phyloP scores from a whole-genome alignment of 108 stramenopile species.

The Pseudonitzschia delicatissima region DNA sequence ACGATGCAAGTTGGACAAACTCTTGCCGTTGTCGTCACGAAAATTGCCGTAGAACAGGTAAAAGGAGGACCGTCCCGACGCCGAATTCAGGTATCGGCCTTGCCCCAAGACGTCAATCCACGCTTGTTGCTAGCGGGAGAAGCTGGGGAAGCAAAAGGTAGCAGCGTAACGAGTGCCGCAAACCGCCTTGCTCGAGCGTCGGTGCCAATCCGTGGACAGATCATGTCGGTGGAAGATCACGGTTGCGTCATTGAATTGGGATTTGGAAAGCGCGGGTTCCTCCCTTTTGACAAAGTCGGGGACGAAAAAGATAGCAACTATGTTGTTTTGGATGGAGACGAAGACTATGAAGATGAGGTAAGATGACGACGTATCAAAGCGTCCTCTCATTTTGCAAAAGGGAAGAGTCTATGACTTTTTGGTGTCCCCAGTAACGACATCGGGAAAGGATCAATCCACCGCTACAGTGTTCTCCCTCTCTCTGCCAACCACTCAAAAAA shows the following conservation, averaged over 20 bases:
- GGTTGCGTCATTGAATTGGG: conserved; percentile 79
- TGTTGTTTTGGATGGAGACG: conserved; percentile 30
- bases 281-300: conserved; percentile 58
- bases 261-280: conserved; percentile 48
- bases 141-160: background rate
- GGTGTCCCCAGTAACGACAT: conserved; percentile 3
- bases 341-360: conserved; percentile 35
- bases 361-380: conserved; percentile 8
- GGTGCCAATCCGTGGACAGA: conserved; percentile 49
- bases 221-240: conserved; percentile 74
- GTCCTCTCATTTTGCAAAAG: conserved; percentile 34
- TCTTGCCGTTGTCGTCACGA: conserved; percentile 59
- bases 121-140: conserved; percentile 7
- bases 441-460: background rate
- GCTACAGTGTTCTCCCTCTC: conserved; percentile 26
- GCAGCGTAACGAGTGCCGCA: background rate
- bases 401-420: conserved; percentile 54
- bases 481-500: conserved; percentile 21
- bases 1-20: conserved; percentile 48
- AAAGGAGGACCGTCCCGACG: conserved; percentile 36
- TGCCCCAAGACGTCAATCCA: conserved; percentile 56
- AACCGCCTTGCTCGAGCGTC: background rate
- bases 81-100: conserved; percentile 71
- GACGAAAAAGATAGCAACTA: conserved; percentile 38
- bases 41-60: conserved; percentile 47